phyloP scores from a whole-genome alignment of 371 early-diverging fungal species.

The Rhizomucor pusillus region DNA sequence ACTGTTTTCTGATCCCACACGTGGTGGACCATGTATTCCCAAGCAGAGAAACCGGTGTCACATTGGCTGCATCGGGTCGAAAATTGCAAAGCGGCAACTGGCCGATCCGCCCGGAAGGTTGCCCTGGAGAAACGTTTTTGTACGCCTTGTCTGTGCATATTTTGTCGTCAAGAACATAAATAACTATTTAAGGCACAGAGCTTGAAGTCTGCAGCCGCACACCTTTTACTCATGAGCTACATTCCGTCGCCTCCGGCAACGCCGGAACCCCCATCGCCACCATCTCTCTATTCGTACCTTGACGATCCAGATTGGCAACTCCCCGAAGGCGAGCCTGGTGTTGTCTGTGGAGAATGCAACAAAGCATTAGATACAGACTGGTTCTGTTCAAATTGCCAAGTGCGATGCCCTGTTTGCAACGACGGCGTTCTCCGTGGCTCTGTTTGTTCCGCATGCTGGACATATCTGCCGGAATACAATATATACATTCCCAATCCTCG shows the following conservation, averaged over 20 bases:
- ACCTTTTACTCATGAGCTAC: slow-evolving; percentile 20
- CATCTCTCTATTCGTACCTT: slow-evolving; percentile 9
- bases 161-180: slow-evolving; percentile 6
- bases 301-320: slow-evolving; percentile 5
- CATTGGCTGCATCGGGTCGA: slow-evolving; percentile 14
- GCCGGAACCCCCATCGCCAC: slow-evolving; percentile 17
- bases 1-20: too few relatives aligned
- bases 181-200: neutral
- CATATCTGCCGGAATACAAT: slow-evolving; percentile 23
- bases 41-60: slow-evolving; percentile 12
- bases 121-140: neutral
- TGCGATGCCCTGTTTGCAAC: slow-evolving; percentile 38
- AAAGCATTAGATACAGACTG: slow-evolving; percentile 39
- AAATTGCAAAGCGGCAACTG: neutral
- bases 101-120: slow-evolving; percentile 7
- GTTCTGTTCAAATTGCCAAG: slow-evolving; percentile 49
- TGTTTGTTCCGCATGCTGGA: slow-evolving; percentile 44
- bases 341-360: slow-evolving; percentile 43
- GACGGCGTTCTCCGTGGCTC: slow-evolving; percentile 20
- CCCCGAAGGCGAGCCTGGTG: slow-evolving; percentile 8
- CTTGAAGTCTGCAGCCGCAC: neutral
- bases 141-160: slow-evolving; percentile 12
- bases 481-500: slow-evolving; percentile 6
- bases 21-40: neutral
- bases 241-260: slow-evolving; percentile 28